phyloP scores from a whole-genome alignment of 2,329 filamentous ascomycete genomes.

The Penicillium sp. region DNA sequence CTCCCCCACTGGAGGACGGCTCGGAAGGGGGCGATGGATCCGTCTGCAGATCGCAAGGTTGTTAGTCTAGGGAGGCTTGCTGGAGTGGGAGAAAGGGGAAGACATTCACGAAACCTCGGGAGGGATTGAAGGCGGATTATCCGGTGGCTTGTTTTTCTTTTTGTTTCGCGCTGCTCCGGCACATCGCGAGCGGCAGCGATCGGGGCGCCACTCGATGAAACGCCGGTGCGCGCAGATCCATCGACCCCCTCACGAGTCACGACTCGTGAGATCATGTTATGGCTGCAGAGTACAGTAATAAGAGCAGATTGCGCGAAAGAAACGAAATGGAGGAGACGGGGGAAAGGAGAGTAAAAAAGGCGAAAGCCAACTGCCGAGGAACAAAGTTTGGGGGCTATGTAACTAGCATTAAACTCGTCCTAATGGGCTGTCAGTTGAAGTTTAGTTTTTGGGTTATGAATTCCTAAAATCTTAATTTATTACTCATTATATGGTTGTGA shows the following conservation, averaged over 20 bases:
- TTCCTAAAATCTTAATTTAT: neutral
- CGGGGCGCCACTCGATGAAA: constrained; percentile 10
- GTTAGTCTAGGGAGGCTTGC: constrained; percentile 1
- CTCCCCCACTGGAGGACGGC: constrained; percentile 16
- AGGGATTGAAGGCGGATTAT: neutral
- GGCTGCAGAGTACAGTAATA: neutral
- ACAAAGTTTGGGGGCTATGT: neutral
- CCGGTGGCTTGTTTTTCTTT: neutral
- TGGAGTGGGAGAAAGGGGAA: neutral
- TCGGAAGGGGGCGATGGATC: constrained; percentile 19
- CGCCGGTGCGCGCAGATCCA: constrained; percentile 4
- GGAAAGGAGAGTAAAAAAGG: neutral
- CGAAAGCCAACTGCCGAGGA: neutral
- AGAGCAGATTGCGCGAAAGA: neutral
- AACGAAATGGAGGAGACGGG: neutral
- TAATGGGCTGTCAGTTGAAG: constrained; percentile 14
- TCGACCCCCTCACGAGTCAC: neutral
- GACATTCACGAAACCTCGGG: neutral
- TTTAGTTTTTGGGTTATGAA: constrained; percentile 5
- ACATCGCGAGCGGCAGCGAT: neutral
- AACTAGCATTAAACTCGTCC: constrained; percentile 8
- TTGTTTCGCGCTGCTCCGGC: neutral
- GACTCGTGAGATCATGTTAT: neutral
- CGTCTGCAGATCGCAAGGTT: constrained; percentile 14
- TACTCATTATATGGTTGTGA: neutral